Evolutionary conservation across 2,329 filamentous ascomycete genomes (phyloP), one percentile per base, ranked within the genome.

Genomic region (Aspergillus costaricaensis): DNA sequence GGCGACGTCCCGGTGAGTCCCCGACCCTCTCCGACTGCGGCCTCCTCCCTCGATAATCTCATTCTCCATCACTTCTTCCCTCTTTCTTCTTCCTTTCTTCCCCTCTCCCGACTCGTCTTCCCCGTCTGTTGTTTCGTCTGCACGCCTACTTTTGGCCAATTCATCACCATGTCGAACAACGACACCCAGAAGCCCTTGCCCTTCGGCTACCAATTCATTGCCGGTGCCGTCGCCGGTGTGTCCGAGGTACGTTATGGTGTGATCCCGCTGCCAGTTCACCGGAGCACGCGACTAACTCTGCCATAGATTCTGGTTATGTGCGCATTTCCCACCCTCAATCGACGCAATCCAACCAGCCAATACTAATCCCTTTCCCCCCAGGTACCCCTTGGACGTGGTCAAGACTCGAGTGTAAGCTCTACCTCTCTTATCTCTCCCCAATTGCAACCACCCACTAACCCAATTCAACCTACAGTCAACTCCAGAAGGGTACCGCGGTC

Each of bases 301-400:
- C 17, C 12, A n/a, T 50, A 96, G 91, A 96, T 96, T 81, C 81
- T 95, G 79, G 85, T 95, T 62, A 96, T 96, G 91, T 94, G 82
- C 74, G 85, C 78, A 23, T 32, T 50, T 50, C 49, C 61, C 23
- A 39, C 54, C 36, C 12, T 38, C 53, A n/a, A n/a, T 19, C 14
- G 14, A 30, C 12, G n/a, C 19, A 54, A 50, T 36, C 4, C 25
- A 10, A 23, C 5, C 19, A 44, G 12, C n/a, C 10, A 17, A 47
- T 15, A 56, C 44, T 58, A 44, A 55, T 21, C 19, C 15, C 8
- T 3, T 41, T 2, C 43, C 25, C 30, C n/a, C 25, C 76, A 97
- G 93, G 95, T 99, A 99, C 83, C 95, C 95, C 69, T 85, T 99
- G 77, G 95, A 99, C 78, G 95, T 99, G 61, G 92, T 98, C 79